Evolutionary conservation across 108 stramenopile species (phyloP), one percentile per base, ranked within the genome.

Genomic region (Cyclostephanos tholiformis): DNA sequence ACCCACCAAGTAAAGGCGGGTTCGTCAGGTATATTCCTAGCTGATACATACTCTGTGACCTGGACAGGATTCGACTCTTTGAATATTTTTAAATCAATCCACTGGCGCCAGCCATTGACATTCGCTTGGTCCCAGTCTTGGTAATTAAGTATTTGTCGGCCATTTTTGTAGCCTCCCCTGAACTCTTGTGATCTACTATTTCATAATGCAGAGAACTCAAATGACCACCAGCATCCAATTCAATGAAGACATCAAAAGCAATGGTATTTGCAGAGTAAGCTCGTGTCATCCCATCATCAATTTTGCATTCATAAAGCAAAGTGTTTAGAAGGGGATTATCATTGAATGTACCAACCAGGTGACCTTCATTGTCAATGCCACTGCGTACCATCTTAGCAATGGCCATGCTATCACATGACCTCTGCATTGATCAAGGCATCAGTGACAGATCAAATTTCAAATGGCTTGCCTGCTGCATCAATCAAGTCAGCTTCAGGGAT

Each of bases 351-450:
- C 89, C 83, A 57, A 61, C 27, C 4, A 63, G 6, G 41, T 25
- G 16, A 0, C 86, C 89, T 41, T 84, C 66, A 49, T 30, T 30
- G 30, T 74, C 72, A 0, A 62, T 52, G 0, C 44, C 44, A 1
- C 79, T 60, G n/a, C 72, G 23, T 1, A 59, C 35, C 17, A 89
- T 83, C 29, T 61, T 83, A 11, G 51, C 79, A 13, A 61, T 22
- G 62, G 53, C 19, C 62, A 79, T 13, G 19, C 16, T 50, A 17
- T 50, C 49, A 2, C 14, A 78, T 22, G 17, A 85, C 46, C 53
- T 88, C 79, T 13, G 75, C 83, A 65, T 77, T 56, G 48, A 89
- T 61, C 20, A 78, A 30, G 6, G 19, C 29, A 49, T 88, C 85
- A 35, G 64, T 62, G 16, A 67, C 3, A 22, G 72, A 72, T 52